These are phyloP conservation scores for Chlamydomonas incerta DNA, from an alignment of 139 green algal species.

Conservation along the genomic window DNA sequence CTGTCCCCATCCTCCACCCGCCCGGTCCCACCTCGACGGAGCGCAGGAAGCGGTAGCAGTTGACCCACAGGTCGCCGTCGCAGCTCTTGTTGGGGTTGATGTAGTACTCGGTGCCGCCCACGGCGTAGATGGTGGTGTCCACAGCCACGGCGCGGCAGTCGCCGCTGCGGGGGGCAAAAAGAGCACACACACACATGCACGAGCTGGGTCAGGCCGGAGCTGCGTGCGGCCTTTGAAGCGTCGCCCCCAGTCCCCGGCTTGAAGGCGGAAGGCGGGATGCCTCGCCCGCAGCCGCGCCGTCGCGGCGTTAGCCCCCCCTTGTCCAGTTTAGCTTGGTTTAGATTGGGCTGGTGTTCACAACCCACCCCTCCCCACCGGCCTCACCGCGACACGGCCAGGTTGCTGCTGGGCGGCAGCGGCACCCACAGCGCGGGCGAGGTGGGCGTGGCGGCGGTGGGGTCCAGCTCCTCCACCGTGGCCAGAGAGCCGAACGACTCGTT, in stretches of 20 bases:
- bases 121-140: conserved; percentile 34
- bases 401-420: conserved; percentile 3
- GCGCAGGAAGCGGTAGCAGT: conserved; percentile 41
- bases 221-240: too few species aligned
- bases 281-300: neutral
- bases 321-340: too few species aligned
- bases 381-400: neutral
- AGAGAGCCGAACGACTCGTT: conserved; percentile 39
- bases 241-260: too few species aligned
- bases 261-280: too few species aligned
- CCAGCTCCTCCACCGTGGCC: conserved; percentile 48
- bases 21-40: conserved; percentile 32
- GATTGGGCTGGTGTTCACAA: too few species aligned
- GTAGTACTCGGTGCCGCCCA: conserved; percentile 31
- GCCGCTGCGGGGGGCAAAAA: too few species aligned
- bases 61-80: neutral
- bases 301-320: neutral
- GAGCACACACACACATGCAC: too few species aligned
- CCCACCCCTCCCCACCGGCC: neutral
- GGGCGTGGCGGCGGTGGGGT: conserved; percentile 44
- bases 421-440: conserved; percentile 38
- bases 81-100: neutral
- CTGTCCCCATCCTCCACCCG: too few species aligned
- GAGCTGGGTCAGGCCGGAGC: too few species aligned
- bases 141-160: conserved; percentile 36